These are phyloP conservation scores for Gymnopus androsaceus DNA, from an alignment of 1,284 basidiomycete genomes.

Conservation along the genomic window DNA sequence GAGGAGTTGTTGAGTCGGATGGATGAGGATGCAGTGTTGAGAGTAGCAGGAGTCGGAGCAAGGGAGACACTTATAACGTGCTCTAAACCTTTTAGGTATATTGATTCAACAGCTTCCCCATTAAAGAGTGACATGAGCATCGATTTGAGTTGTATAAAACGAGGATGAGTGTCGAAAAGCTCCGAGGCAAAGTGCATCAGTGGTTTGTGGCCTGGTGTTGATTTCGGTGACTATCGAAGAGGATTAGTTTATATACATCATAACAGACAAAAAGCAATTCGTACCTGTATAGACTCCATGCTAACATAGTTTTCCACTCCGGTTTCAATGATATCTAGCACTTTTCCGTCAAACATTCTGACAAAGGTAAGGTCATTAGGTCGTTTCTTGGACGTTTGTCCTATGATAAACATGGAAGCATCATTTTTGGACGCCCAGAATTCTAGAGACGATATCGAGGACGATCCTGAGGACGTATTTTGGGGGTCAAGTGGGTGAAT, in stretches of 20 bases:
- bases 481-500: constrained; percentile 91
- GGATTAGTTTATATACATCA: no score
- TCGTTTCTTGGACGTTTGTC: constrained; percentile 93
- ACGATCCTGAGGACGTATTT: constrained; percentile 13
- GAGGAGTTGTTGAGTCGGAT: constrained; percentile 45
- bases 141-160: constrained; percentile 91
- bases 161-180: constrained; percentile 89
- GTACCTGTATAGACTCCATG: constrained; percentile 85
- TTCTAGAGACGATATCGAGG: constrained; percentile 68
- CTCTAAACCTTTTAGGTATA: constrained; percentile 85
- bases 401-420: constrained; percentile 88
- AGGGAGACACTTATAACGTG: constrained; percentile 89
- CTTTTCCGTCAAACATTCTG: constrained; percentile 84
- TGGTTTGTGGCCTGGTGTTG: constrained; percentile 88
- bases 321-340: constrained; percentile 95
- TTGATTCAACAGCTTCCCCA: constrained; percentile 81
- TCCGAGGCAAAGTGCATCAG: constrained; percentile 95
- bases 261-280: constrained; percentile 26
- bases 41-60: constrained; percentile 61
- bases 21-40: constrained; percentile 47
- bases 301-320: constrained; percentile 81
- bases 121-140: constrained; percentile 91
- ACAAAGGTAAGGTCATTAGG: constrained; percentile 88
- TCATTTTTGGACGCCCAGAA: constrained; percentile 97
- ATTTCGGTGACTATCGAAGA: no score